A percentile compares a stretch with the other conserved stretches of the same genome.
Conservation (phyloP, 306 rosid species). For the Cercis canadensis region DNA sequence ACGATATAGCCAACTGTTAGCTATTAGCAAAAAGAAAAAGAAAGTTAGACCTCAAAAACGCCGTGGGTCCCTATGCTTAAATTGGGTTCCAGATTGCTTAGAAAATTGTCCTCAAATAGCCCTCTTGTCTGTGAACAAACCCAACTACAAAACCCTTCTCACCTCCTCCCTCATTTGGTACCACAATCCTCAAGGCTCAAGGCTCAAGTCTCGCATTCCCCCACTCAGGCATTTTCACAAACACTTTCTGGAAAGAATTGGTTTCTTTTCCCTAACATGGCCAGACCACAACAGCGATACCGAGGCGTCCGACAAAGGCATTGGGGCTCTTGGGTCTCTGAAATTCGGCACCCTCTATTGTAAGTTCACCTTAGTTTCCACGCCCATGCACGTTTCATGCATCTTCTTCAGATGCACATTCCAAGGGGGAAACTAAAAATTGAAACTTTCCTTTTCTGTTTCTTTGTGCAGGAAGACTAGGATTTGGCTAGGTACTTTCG, state of each 20-base stretch:
- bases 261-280: slow-evolving; percentile 61
- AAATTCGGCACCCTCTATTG: slow-evolving; percentile 95
- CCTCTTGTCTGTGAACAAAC: slow-evolving; percentile 28
- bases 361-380: slow-evolving; percentile 43
- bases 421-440: background rate
- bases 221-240: slow-evolving; percentile 47
- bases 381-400: slow-evolving; percentile 30
- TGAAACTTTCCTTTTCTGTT: slow-evolving; percentile 29
- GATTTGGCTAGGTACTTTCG: slow-evolving; percentile 96
- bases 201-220: no score
- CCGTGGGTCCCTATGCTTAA: slow-evolving; percentile 61
- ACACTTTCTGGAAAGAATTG: slow-evolving; percentile 43
- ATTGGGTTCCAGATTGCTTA: slow-evolving; percentile 53
- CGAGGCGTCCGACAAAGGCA: slow-evolving; percentile 99
- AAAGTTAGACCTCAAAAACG: slow-evolving; percentile 36
- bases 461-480: slow-evolving; percentile 78
- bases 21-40: slow-evolving; percentile 35
- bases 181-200: slow-evolving; percentile 11
- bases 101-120: slow-evolving; percentile 28
- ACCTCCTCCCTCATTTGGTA: slow-evolving; percentile 37
- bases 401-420: no score
- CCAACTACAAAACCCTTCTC: slow-evolving; percentile 64
- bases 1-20: slow-evolving; percentile 52
- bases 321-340: slow-evolving; percentile 99
- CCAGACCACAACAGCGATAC: slow-evolving; percentile 88